Percentiles rank a stretch among this genome's conserved stretches.
These are phyloP conservation scores for Fraxinus nigra DNA, from an alignment of 305 asterid species.

Conservation along the genomic window DNA sequence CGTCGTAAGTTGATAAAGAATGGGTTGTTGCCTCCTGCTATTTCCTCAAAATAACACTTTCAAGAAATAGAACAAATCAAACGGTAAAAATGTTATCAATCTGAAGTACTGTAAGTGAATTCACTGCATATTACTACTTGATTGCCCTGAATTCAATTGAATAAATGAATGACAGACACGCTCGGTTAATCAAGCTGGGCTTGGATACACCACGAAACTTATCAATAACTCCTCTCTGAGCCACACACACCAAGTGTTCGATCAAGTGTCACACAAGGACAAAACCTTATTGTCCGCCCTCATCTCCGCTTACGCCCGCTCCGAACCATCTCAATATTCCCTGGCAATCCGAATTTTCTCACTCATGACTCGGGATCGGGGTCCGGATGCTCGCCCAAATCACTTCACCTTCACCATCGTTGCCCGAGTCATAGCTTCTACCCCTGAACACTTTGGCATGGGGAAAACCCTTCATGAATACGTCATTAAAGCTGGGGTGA, in stretches of 20 bases:
- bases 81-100: too few species aligned
- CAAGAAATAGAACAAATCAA: too few species aligned
- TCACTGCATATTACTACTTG: not conserved
- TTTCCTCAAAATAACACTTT: too few species aligned
- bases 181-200: constrained; percentile 36
- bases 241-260: constrained; percentile 32
- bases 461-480: constrained; percentile 33
- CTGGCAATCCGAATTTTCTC: constrained; percentile 31
- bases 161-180: constrained; percentile 37
- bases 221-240: constrained; percentile 21
- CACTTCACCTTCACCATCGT: constrained; percentile 31
- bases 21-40: too few species aligned
- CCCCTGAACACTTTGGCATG: constrained; percentile 24
- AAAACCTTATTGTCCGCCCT: constrained; percentile 36
- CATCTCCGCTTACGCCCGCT: constrained; percentile 37
- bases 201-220: constrained; percentile 31
- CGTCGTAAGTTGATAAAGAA: too few species aligned
- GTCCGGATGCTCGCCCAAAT: constrained; percentile 19
- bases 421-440: constrained; percentile 34
- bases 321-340: constrained; percentile 13
- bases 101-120: too few species aligned
- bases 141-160: not conserved
- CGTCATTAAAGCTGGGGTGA: constrained; percentile 18
- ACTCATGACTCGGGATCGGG: constrained; percentile 22
- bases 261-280: constrained; percentile 36